Conservation (phyloP, 306 rosid genomes). For the Vigna hirtella region DNA sequence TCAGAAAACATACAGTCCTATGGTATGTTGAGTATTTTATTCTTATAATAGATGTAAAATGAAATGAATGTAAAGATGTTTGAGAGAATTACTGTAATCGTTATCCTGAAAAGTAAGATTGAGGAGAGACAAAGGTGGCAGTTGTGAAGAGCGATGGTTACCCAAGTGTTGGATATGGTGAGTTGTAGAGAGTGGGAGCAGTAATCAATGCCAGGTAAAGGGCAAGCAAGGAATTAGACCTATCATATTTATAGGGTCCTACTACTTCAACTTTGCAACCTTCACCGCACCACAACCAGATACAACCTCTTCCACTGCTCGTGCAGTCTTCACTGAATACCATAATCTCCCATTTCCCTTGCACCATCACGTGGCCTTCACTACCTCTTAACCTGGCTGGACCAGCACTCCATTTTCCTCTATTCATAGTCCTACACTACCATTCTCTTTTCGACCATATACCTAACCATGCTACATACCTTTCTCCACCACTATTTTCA, state of each 20-base stretch:
- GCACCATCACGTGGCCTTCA: no score
- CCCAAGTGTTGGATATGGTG: slow-evolving; percentile 16
- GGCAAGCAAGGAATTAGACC: slow-evolving; percentile 37
- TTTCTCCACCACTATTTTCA: slow-evolving; percentile 46
- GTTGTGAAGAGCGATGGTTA: neutral
- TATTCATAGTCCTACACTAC: slow-evolving; percentile 26
- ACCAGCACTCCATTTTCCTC: slow-evolving; percentile 45
- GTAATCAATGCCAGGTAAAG: slow-evolving; percentile 41
- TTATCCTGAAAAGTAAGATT: neutral
- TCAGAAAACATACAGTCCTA: no score
- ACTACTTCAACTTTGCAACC: slow-evolving; percentile 40
- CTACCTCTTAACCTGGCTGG: neutral
- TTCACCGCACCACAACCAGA: slow-evolving; percentile 47
- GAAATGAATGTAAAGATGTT: no score
- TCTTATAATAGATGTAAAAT: no score
- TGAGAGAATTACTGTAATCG: no score
- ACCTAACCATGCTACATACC: slow-evolving; percentile 42
- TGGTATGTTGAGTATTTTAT: no score
- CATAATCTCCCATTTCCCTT: no score
- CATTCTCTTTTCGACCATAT: slow-evolving; percentile 45
- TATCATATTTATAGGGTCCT: slow-evolving; percentile 45
- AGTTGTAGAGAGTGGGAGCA: slow-evolving; percentile 44
- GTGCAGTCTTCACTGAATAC: slow-evolving; percentile 43
- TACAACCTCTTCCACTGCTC: slow-evolving; percentile 32
- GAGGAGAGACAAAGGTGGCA: neutral